A percentile compares a stretch with the other conserved stretches of the same genome.
Conservation (phyloP, 768 basidiomycete genomes). For the Suillus brevipes region DNA sequence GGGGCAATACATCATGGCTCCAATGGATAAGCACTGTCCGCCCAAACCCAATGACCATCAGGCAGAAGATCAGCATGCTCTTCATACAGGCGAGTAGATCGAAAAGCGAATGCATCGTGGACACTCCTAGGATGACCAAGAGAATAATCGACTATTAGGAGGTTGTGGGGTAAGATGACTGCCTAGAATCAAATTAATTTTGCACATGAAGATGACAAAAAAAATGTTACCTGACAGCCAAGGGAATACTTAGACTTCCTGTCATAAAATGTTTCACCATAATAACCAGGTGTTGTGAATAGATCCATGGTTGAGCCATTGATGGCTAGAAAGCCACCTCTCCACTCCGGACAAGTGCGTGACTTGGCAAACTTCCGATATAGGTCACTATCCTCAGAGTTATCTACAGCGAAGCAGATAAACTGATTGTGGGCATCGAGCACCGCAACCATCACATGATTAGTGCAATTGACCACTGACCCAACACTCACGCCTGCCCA, state of each 20-base stretch:
- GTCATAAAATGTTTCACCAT: conserved; percentile 15
- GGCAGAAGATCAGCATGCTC: conserved; percentile 1
- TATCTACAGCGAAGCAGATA: too few species aligned
- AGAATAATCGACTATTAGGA: not conserved
- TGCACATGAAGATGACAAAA: not conserved
- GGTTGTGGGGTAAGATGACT: conserved; percentile 2
- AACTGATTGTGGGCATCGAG: too few species aligned
- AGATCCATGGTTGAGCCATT: conserved; percentile 22
- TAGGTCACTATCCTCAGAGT: too few species aligned
- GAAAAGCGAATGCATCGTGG: not conserved
- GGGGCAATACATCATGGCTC: too few species aligned
- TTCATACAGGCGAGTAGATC: not conserved
- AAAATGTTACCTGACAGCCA: conserved; percentile 18
- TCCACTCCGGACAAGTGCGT: too few species aligned
- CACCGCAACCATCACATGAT: too few species aligned
- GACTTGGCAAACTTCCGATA: too few species aligned
- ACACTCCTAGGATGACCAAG: conserved; percentile 1
- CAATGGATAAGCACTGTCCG: too few species aligned
- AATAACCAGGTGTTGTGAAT: conserved; percentile 10
- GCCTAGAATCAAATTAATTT: not conserved
- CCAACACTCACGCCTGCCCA: too few species aligned
- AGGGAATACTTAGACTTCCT: conserved; percentile 20
- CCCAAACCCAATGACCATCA: not conserved
- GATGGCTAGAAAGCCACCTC: not conserved
- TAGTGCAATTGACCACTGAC: too few species aligned